phyloP scores from a whole-genome alignment of 2,329 filamentous ascomycete species.

The Alternaria consortialis region DNA sequence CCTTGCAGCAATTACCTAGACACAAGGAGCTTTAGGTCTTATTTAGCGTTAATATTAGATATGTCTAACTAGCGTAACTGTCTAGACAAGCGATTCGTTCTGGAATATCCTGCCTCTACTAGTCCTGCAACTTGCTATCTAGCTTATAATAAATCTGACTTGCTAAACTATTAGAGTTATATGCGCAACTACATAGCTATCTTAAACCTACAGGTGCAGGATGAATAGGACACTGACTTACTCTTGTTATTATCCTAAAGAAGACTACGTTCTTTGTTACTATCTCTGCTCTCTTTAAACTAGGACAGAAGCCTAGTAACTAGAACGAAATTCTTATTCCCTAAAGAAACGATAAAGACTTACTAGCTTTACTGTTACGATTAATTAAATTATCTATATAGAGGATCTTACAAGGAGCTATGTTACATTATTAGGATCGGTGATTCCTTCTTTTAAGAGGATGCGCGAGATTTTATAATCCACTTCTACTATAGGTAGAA shows the following conservation, averaged over 20 bases:
- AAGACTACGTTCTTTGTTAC: conserved; percentile 1
- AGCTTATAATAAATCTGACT: background rate
- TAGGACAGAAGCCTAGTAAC: background rate
- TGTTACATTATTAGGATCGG: background rate
- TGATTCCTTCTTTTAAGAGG: conserved; percentile 4
- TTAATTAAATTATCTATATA: conserved; percentile 8
- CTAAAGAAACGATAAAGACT: background rate
- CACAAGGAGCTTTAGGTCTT: background rate
- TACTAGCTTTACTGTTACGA: conserved; percentile 7
- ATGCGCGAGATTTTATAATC: conserved; percentile 7
- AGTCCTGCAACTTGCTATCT: background rate
- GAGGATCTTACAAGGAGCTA: conserved; percentile 1
- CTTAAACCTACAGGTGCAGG: background rate
- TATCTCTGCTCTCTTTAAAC: conserved; percentile 5
- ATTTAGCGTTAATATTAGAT: background rate
- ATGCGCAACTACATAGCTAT: background rate
- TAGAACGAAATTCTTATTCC: conserved; percentile 3
- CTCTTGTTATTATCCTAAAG: background rate
- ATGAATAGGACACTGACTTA: background rate
- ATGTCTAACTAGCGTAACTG: background rate
- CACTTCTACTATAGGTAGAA: conserved; percentile 10
- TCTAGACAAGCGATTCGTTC: background rate
- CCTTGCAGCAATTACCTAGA: background rate
- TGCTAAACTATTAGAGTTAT: background rate
- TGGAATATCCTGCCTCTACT: background rate